Evolutionary conservation across 495 filamentous ascomycete genomes (phyloP).

Genomic region (Xylaria flabelliformis): DNA sequence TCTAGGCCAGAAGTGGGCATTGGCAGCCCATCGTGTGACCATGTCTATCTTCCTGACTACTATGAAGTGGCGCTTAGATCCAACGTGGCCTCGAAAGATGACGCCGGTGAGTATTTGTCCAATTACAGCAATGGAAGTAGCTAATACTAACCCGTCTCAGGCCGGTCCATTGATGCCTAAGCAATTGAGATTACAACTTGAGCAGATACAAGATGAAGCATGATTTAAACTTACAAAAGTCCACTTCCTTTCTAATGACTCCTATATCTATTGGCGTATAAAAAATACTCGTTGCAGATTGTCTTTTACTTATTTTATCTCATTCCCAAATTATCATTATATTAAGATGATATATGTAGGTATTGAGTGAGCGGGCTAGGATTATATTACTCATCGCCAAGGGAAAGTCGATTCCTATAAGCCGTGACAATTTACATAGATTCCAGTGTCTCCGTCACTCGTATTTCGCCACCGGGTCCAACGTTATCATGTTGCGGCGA

Average conservation of each 20-base stretch:
- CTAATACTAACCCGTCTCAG: neutral
- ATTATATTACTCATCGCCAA: neutral
- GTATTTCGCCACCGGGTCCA: neutral
- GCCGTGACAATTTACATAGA: neutral
- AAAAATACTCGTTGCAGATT: neutral
- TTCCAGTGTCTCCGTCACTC: neutral
- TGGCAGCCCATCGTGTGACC: constrained; percentile 7
- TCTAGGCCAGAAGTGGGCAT: constrained; percentile 39
- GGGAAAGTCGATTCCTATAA: neutral
- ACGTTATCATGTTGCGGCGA: neutral
- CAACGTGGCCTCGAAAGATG: constrained; percentile 20
- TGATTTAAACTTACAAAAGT: neutral
- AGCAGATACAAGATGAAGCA: neutral
- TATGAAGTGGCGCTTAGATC: constrained; percentile 7
- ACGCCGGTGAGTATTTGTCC: neutral
- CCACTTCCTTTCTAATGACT: neutral
- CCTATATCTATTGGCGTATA: neutral
- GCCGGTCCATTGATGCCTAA: constrained; percentile 17
- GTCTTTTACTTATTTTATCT: neutral
- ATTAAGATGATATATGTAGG: neutral
- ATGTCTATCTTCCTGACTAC: constrained; percentile 11
- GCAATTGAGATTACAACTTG: neutral
- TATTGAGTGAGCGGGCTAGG: neutral
- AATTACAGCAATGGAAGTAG: neutral
- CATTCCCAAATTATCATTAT: neutral